These are phyloP conservation scores for Mycena rosella DNA, from an alignment of 768 basidiomycete genomes.

Conservation along the genomic window DNA sequence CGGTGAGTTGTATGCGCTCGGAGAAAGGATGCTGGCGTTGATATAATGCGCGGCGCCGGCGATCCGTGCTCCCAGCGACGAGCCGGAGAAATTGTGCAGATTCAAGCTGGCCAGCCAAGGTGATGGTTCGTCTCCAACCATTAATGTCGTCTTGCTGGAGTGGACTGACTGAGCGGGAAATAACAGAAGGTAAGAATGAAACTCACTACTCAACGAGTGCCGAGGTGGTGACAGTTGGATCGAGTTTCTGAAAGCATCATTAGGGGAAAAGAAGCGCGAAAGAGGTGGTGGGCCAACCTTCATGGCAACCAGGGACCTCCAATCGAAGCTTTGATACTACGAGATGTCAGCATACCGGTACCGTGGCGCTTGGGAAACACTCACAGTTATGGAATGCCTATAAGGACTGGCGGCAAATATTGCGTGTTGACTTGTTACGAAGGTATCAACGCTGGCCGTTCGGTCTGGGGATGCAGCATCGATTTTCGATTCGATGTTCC, in stretches of 20 bases:
- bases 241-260: constrained; percentile 55
- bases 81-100: constrained; percentile 73
- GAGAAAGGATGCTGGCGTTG: constrained; percentile 74
- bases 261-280: not conserved
- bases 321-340: constrained; percentile 87
- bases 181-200: not conserved
- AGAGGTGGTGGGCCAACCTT: constrained; percentile 59
- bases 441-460: constrained; percentile 68
- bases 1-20: constrained; percentile 63
- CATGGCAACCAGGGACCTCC: constrained; percentile 82
- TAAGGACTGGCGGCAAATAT: constrained; percentile 73
- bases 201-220: constrained; percentile 77
- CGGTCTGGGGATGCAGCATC: constrained; percentile 65
- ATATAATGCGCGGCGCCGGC: constrained; percentile 78
- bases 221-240: constrained; percentile 67
- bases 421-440: constrained; percentile 72
- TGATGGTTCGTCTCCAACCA: constrained; percentile 59
- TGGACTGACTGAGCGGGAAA: not conserved
- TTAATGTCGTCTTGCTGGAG: constrained; percentile 55
- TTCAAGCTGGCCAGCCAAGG: constrained; percentile 80
- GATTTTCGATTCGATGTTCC: constrained; percentile 88
- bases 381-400: constrained; percentile 71
- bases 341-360: not conserved
- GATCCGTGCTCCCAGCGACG: constrained; percentile 67
- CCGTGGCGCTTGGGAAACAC: constrained; percentile 34